A percentile compares a stretch with the other conserved stretches of the same genome.
phyloP scores from a whole-genome alignment of 495 filamentous ascomycete genomes.

The Coniosporium apollinis region DNA sequence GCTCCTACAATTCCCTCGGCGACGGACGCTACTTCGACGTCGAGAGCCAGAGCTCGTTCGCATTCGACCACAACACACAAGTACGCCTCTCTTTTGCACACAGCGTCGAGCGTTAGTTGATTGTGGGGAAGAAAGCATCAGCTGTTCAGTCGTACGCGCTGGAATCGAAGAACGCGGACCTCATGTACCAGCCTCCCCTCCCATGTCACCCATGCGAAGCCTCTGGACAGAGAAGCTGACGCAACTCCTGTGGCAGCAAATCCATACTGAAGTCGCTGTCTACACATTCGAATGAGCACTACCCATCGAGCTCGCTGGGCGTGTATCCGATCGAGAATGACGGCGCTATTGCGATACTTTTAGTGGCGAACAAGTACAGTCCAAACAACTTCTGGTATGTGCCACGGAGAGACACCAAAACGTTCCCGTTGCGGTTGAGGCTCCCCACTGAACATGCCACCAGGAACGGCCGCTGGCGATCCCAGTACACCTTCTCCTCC shows the following conservation, averaged over 20 bases:
- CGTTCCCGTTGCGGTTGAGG: neutral
- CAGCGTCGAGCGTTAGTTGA: neutral
- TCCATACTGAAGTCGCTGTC: slow-evolving; percentile 65
- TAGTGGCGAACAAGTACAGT: slow-evolving; percentile 92
- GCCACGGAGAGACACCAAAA: neutral
- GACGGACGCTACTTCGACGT: slow-evolving; percentile 75
- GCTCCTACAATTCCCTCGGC: slow-evolving; percentile 64
- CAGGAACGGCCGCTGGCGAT: slow-evolving; percentile 94
- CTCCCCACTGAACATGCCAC: neutral
- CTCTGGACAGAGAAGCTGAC: neutral
- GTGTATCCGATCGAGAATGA: slow-evolving; percentile 66
- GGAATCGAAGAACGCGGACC: slow-evolving; percentile 59
- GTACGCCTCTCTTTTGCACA: too few species aligned
- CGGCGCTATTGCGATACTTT: slow-evolving; percentile 56
- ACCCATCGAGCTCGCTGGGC: slow-evolving; percentile 60
- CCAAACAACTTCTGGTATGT: slow-evolving; percentile 88
- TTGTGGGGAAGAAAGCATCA: slow-evolving; percentile 55
- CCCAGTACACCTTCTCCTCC: slow-evolving; percentile 58
- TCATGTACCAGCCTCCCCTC: slow-evolving; percentile 43
- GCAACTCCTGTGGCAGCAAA: slow-evolving; percentile 32
- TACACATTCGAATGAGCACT: slow-evolving; percentile 77
- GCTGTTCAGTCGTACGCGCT: slow-evolving; percentile 61
- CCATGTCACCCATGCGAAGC: too few species aligned
- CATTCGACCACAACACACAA: slow-evolving; percentile 71
- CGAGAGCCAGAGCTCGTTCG: slow-evolving; percentile 70